Percentiles rank a stretch among this genome's conserved stretches.
phyloP scores from a whole-genome alignment of 2,329 filamentous ascomycete genomes.

The Arthrobotrys sphaeroides region DNA sequence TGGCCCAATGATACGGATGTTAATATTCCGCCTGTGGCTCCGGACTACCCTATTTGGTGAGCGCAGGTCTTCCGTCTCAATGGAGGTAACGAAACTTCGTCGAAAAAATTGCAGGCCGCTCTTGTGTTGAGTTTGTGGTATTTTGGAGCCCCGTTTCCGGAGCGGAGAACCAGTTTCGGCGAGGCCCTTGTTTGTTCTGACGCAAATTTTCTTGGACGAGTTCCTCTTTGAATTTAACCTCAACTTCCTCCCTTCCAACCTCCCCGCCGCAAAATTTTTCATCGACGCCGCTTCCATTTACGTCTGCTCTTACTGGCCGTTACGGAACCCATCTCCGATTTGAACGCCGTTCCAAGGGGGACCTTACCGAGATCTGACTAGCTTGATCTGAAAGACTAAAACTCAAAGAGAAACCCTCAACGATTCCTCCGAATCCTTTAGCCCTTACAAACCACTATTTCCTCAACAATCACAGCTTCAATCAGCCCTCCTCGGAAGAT shows the following conservation, averaged over 20 bases:
- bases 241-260: constrained; percentile 1
- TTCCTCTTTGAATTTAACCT: constrained; percentile 51
- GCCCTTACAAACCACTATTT: constrained; percentile 16
- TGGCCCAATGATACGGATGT: not conserved
- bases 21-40: not conserved
- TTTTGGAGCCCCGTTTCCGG: constrained; percentile 29
- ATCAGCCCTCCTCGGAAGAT: constrained; percentile 26
- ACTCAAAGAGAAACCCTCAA: constrained; percentile 26
- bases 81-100: not conserved
- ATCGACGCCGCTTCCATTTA: constrained; percentile 6
- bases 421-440: constrained; percentile 20
- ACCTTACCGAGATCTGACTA: constrained; percentile 29
- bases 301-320: constrained; percentile 11
- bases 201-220: constrained; percentile 52
- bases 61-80: too few relatives aligned
- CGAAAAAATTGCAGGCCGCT: too few relatives aligned
- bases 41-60: too few relatives aligned
- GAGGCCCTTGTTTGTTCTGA: constrained; percentile 41
- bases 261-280: constrained; percentile 44
- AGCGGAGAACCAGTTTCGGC: not conserved
- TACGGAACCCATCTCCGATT: constrained; percentile 39
- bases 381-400: constrained; percentile 27
- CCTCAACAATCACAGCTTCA: constrained; percentile 29
- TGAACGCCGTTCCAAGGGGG: constrained; percentile 43
- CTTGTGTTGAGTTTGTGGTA: constrained; percentile 25